Percentiles rank a stretch among this genome's conserved stretches.
Evolutionary conservation across 2,329 filamentous ascomycete genomes (phyloP).

Genomic region (Trichophyton schoenleinii): DNA sequence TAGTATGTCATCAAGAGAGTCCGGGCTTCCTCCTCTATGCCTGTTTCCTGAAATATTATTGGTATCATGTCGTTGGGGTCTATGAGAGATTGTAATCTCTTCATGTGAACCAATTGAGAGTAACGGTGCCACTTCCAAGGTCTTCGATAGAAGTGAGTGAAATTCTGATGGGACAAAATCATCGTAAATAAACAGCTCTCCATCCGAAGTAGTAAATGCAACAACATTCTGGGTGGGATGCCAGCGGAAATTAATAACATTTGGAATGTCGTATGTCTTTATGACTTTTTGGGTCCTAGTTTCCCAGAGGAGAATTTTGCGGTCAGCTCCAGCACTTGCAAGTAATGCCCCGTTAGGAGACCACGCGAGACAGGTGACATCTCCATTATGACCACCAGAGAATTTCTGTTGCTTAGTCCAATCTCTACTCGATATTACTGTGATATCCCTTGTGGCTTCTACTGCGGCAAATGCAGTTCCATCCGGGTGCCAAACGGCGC

Average conservation of each 20-base stretch:
- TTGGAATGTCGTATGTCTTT: conserved; percentile 63
- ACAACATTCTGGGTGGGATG: conserved; percentile 79
- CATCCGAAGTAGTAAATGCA: conserved; percentile 84
- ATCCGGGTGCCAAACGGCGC: conserved; percentile 83
- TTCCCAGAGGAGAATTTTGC: conserved; percentile 60
- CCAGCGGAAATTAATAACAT: conserved; percentile 79
- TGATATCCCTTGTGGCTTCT: conserved; percentile 68
- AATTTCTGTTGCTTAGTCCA: conserved; percentile 81
- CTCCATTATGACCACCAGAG: conserved; percentile 62
- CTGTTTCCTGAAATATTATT: conserved; percentile 31
- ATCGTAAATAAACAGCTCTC: conserved; percentile 80
- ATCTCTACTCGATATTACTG: conserved; percentile 75
- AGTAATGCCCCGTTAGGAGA: conserved; percentile 87
- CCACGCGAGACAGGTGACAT: conserved; percentile 82
- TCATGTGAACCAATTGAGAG: conserved; percentile 68
- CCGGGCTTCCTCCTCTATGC: conserved; percentile 50
- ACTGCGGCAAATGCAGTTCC: conserved; percentile 79
- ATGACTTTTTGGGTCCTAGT: conserved; percentile 73
- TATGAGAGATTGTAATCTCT: conserved; percentile 51
- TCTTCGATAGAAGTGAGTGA: conserved; percentile 36
- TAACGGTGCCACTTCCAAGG: conserved; percentile 66
- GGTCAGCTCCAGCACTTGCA: conserved; percentile 46
- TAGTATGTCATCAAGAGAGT: conserved; percentile 74
- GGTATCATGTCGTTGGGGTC: conserved; percentile 40
- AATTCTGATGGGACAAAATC: conserved; percentile 43